Base-by-base conservation (phyloP, 805 yeast genomes). In the Ogataea paraovalis region DNA sequence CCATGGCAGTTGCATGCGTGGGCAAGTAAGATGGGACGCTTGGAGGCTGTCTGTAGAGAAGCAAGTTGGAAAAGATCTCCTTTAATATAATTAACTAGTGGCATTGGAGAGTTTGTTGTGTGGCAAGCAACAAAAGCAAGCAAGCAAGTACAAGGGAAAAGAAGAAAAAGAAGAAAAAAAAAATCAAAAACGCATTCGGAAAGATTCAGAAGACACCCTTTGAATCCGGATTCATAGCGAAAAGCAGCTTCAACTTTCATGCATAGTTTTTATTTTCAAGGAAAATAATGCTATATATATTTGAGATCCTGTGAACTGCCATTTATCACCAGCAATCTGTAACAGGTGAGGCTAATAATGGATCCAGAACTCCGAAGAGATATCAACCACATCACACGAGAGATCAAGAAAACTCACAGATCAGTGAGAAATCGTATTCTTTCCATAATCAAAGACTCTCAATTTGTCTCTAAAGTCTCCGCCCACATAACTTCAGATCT, bases 1-100 rank as follows among this genome's bases (percentile, higher is more conserved):
- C 96, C 96, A 22, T 72, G 70, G 34, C 89, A 81, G 60, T 88
- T 88, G 59, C 96, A 88, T 0, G 96, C 81, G 61, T 88, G 96
- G 1, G 85, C 85, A 4, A 87, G 61, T 2, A 85, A 68, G 0
- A 81, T 60, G 1, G 75, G 71, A 1, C 22, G 18, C 4, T 55
- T 49, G 0, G 63, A 53, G 0, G 66, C 42, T 0, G 23, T 23
- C 2, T 25, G n/a, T 1, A 19, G 33, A 19, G 53, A 63, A 62
- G 61, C 64, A 32, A 64, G 40, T 9, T 62, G 53, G 52, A 85
- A 82, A 8, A 85, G 60, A 55, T 85, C 86, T 0, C 88, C 89
- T 38, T 70, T 68, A 32, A 76, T 64, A 61, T 83, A 82, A 14
- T 51, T 57, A 19, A 68, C 68, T 44, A 52, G 36, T 10, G 53